Conservation (phyloP, 768 basidiomycete genomes). For the Termitomyces sp. region DNA sequence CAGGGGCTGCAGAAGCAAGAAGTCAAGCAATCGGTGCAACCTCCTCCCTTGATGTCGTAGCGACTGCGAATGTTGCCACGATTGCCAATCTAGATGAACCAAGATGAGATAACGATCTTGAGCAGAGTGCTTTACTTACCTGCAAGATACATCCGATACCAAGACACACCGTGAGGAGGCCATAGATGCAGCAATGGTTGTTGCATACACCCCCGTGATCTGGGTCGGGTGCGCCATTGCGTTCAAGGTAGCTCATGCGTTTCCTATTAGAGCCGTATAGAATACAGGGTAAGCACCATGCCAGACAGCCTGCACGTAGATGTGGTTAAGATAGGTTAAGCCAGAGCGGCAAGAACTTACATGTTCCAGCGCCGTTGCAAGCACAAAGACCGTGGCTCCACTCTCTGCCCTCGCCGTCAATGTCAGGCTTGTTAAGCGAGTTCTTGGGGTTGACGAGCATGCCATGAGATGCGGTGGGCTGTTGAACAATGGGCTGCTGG, state of each 20-base stretch:
- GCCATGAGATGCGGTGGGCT: constrained; percentile 16
- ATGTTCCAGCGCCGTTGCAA: constrained; percentile 18
- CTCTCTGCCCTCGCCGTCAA: constrained; percentile 21
- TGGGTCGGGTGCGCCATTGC: constrained; percentile 29
- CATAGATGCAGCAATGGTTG: constrained; percentile 26
- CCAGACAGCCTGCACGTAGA: constrained; percentile 18
- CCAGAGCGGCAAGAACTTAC: constrained; percentile 10
- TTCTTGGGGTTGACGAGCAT: constrained; percentile 20
- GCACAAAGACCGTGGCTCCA: constrained; percentile 25
- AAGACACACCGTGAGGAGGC: constrained; percentile 14
- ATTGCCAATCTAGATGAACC: not conserved
- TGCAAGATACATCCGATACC: constrained; percentile 30
- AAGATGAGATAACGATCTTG: no score
- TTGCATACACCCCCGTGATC: constrained; percentile 26
- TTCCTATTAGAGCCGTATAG: constrained; percentile 32
- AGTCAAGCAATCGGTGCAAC: constrained; percentile 26
- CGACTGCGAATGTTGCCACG: constrained; percentile 24
- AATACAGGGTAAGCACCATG: constrained; percentile 36
- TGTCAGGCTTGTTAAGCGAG: constrained; percentile 23
- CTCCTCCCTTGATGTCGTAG: constrained; percentile 33
- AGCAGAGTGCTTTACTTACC: constrained; percentile 14
- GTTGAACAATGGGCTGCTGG: constrained; percentile 2
- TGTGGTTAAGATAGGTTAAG: not conserved
- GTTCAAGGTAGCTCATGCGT: constrained; percentile 29
- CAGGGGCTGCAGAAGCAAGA: constrained; percentile 36